A percentile compares a stretch with the other conserved stretches of the same genome.
These are phyloP conservation scores for Lyophyllum shimeji DNA, from an alignment of 768 basidiomycete genomes.

Conservation along the genomic window DNA sequence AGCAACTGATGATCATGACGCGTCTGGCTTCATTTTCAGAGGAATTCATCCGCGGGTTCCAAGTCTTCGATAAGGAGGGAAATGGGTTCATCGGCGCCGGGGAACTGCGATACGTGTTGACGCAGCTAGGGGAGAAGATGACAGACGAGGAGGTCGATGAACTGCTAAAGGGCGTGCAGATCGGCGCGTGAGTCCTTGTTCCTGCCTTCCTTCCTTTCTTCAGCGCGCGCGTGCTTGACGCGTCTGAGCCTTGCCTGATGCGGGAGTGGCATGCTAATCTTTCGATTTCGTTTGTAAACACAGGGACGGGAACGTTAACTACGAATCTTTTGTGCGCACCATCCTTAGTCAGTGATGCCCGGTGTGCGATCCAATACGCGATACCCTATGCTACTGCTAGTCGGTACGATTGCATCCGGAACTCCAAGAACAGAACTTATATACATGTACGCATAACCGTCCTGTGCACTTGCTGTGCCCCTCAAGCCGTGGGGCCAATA, in stretches of 20 bases:
- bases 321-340: conserved; percentile 94
- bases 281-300: too few relatives aligned
- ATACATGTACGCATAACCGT: not conserved
- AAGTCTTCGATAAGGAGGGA: conserved; percentile 96
- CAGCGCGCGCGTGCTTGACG: not conserved
- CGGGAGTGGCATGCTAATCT: not conserved
- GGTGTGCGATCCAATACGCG: not conserved
- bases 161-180: conserved; percentile 92
- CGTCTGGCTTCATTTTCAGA: conserved; percentile 45
- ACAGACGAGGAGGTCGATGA: conserved; percentile 97
- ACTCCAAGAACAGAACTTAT: not conserved
- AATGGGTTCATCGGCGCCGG: conserved; percentile 92
- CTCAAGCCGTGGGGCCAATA: not conserved
- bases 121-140: conserved; percentile 99
- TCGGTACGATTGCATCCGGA: not conserved
- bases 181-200: conserved; percentile 66
- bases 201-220: conserved; percentile 8
- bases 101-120: conserved; percentile 90
- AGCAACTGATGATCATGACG: conserved; percentile 3
- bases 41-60: conserved; percentile 99
- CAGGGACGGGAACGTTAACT: conserved; percentile 97
- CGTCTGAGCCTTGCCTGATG: not conserved
- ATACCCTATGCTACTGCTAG: conserved; percentile 3
- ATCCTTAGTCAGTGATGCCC: conserved; percentile 81
- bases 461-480: not conserved